Evolutionary conservation across 1,284 basidiomycete species (phyloP), one percentile per base, ranked within the genome.

Genomic region (Ceratobasidium sp.): DNA sequence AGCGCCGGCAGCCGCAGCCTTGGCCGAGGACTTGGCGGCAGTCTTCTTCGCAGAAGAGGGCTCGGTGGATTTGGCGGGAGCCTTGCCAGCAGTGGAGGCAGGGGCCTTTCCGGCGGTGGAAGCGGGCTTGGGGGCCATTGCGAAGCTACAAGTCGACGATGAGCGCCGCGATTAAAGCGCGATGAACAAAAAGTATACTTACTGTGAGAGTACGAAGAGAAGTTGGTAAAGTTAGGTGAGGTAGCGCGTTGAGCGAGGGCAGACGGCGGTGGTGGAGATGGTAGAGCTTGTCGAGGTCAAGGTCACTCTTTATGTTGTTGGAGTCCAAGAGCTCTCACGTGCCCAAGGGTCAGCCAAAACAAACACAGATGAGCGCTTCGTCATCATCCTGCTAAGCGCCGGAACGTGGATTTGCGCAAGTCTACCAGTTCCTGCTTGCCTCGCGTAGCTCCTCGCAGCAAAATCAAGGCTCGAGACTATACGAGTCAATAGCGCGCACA

Each of bases 81-180:
- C 93, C 86, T 95, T 95, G 82, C 92, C 92, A 81, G 93, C 93
- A 71, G 82, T 81, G 78, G 82, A 83, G 69, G 82, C 81, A 80
- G 86, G 82, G 82, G 80, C 78, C 67, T 79, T 66, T 28, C 79
- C 78, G 69, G 80, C 77, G 81, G 93, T 93, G 70, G 93, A 94
- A 81, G 92, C 89, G 83, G 93, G 93, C 90, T 94, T 94, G 65
- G 93, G 91, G 52, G 91, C 90, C 92, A n/a, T 9, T 9, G 17
- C 70, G 56, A 57, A 56, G 26, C 73, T 54, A 26, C 10, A 54
- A 62, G 23, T 52, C 50, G 23, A 69, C 66, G 67, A 57, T 78
- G 44, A 64, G 56, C 59, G 20, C 33, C 56, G 44, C 67, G 26
- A 56, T 42, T 6, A 2, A 38, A 69, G 12, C 17, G 15, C 38